A percentile compares a stretch with the other conserved stretches of the same genome.
Conservation (phyloP, 176 grass and related monocot genomes). For the Tillandsia fasciculata region DNA sequence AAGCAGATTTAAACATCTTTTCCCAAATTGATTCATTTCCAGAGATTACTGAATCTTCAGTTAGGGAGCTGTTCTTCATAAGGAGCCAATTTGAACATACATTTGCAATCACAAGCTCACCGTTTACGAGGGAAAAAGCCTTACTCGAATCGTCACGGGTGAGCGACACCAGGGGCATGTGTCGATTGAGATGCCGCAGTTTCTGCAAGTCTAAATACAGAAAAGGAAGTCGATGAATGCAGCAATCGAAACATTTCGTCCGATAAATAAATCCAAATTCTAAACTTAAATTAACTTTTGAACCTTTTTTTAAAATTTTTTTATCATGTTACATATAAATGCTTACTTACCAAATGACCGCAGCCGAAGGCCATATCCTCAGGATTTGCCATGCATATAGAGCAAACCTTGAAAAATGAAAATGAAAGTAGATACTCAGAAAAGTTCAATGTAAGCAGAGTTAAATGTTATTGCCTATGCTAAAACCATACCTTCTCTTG, state of each 20-base stretch:
- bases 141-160: neutral
- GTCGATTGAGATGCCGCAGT: neutral
- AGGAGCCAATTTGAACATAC: neutral
- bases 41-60: no score
- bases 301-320: neutral
- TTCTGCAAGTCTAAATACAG: constrained; percentile 5
- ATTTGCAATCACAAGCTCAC: neutral
- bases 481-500: neutral
- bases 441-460: neutral
- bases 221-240: neutral
- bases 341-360: constrained; percentile 16
- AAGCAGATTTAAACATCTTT: neutral
- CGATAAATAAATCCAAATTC: neutral
- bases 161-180: neutral
- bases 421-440: neutral
- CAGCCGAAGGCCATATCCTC: constrained; percentile 11
- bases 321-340: neutral
- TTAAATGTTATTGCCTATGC: neutral
- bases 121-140: neutral
- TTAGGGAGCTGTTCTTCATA: no score
- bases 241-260: neutral
- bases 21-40: neutral
- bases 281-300: neutral
- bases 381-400: neutral
- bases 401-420: constrained; percentile 6